A percentile compares a stretch with the other conserved stretches of the same genome.
These are phyloP conservation scores for Aspergillus wentii DNA, from an alignment of 495 filamentous ascomycete species.

Conservation along the genomic window DNA sequence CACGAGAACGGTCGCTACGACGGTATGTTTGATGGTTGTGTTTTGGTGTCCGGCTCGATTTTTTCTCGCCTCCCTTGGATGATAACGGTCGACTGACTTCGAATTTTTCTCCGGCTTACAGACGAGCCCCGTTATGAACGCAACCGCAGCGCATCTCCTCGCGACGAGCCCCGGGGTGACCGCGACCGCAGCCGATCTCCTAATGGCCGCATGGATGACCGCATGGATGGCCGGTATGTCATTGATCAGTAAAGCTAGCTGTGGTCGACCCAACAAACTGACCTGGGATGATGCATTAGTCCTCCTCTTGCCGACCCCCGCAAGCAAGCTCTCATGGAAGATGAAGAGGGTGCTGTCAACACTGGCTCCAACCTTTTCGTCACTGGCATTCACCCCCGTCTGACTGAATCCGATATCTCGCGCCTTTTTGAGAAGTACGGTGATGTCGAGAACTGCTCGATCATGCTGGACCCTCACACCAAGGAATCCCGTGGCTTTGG, in stretches of 20 bases:
- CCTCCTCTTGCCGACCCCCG: conserved; percentile 33
- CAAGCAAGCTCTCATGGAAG: conserved; percentile 55
- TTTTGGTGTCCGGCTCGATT: no score
- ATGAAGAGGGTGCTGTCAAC: conserved; percentile 79
- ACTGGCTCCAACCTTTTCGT: conserved; percentile 98
- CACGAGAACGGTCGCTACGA: conserved; percentile 82
- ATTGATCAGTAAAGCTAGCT: no score
- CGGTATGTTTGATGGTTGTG: conserved; percentile 53
- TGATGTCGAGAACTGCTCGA: conserved; percentile 97
- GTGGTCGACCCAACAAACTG: no score
- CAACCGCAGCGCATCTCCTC: conserved; percentile 90
- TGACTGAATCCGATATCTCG: conserved; percentile 84
- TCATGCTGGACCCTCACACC: conserved; percentile 97
- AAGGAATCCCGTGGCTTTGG: conserved; percentile 98
- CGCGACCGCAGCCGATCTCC: conserved; percentile 77
- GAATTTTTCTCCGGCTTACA: conserved; percentile 23
- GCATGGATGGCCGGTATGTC: conserved; percentile 69
- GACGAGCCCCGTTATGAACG: conserved; percentile 82
- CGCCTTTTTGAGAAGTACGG: conserved; percentile 98
- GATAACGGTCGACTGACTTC: conserved; percentile 23
- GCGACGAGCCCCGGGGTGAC: conserved; percentile 64
- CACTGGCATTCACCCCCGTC: conserved; percentile 93
- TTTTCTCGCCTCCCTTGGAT: background rate
- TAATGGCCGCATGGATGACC: conserved; percentile 57
- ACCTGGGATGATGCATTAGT: conserved; percentile 1